These are phyloP conservation scores for Senecio squalidus DNA, from an alignment of 140 eudicot species.

Conservation along the genomic window DNA sequence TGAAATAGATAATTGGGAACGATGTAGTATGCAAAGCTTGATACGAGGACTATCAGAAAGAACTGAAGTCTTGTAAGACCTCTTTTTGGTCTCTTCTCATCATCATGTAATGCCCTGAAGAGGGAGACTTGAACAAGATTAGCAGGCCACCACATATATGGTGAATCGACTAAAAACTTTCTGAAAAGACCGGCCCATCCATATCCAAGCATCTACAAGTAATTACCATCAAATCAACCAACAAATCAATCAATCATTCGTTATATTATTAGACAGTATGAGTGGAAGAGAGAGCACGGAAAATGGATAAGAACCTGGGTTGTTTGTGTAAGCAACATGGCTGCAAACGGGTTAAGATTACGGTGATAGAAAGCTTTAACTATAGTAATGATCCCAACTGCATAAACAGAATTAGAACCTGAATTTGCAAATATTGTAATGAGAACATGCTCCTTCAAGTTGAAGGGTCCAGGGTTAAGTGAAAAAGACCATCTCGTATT, in stretches of 20 bases:
- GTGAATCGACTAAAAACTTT: constrained; percentile 70
- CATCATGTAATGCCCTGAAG: constrained; percentile 86
- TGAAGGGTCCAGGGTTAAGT: constrained; percentile 86
- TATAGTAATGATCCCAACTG: constrained; percentile 50
- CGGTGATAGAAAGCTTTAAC: constrained; percentile 77
- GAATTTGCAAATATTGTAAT: constrained; percentile 75
- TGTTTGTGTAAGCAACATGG: constrained; percentile 52
- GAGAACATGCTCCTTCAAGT: constrained; percentile 81
- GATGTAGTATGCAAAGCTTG: constrained; percentile 73
- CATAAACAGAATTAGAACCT: constrained; percentile 65
- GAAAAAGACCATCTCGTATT: constrained; percentile 50
- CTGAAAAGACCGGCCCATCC: constrained; percentile 97
- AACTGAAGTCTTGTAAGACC: constrained; percentile 68
- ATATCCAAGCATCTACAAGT: constrained; percentile 79
- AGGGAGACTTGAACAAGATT: constrained; percentile 76
- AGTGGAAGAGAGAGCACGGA: background rate
- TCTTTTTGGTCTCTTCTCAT: constrained; percentile 57
- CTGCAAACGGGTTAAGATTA: constrained; percentile 46
- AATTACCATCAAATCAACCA: background rate
- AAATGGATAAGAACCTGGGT: constrained; percentile 55
- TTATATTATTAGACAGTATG: background rate
- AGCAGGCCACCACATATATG: constrained; percentile 96
- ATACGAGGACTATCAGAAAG: constrained; percentile 52
- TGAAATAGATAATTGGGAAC: constrained; percentile 73
- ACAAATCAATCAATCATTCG: background rate